Evolutionary conservation across 805 yeast genomes (phyloP).

Genomic region (Suhomyces sp.): DNA sequence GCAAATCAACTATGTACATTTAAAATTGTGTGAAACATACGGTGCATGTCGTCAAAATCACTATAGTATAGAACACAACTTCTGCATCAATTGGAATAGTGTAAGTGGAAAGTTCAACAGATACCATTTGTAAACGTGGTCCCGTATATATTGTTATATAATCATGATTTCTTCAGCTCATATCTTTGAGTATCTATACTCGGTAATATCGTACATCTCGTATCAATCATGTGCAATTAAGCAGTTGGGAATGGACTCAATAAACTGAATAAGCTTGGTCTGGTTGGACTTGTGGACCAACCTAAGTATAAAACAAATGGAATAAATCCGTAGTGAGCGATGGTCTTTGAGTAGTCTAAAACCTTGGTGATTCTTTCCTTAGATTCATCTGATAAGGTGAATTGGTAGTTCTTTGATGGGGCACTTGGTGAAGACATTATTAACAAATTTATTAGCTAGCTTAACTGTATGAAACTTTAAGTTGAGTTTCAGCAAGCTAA

Average conservation of each 20-base stretch:
- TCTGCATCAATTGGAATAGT: background rate
- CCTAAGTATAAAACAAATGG: constrained; percentile 91
- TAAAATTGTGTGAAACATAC: background rate
- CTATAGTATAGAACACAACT: background rate
- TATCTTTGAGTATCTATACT: background rate
- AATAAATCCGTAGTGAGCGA: constrained; percentile 95
- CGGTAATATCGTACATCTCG: background rate
- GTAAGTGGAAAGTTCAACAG: background rate
- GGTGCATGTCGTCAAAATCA: background rate
- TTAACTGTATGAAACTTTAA: background rate
- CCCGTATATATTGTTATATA: background rate
- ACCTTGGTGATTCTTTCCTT: constrained; percentile 86
- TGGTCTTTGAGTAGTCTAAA: constrained; percentile 77
- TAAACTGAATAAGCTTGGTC: constrained; percentile 75
- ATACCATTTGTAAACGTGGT: background rate
- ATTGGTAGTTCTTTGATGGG: constrained; percentile 18
- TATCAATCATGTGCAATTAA: constrained; percentile 24
- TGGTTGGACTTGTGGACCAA: constrained; percentile 66
- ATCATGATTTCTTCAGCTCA: background rate
- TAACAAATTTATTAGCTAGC: background rate
- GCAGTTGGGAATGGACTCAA: constrained; percentile 80
- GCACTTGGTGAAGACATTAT: constrained; percentile 10
- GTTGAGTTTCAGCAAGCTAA: background rate
- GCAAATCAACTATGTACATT: background rate
- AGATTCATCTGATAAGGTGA: constrained; percentile 44